Conservation (phyloP, 1,139 yeast genomes). For the Yamadazyma oceani region DNA sequence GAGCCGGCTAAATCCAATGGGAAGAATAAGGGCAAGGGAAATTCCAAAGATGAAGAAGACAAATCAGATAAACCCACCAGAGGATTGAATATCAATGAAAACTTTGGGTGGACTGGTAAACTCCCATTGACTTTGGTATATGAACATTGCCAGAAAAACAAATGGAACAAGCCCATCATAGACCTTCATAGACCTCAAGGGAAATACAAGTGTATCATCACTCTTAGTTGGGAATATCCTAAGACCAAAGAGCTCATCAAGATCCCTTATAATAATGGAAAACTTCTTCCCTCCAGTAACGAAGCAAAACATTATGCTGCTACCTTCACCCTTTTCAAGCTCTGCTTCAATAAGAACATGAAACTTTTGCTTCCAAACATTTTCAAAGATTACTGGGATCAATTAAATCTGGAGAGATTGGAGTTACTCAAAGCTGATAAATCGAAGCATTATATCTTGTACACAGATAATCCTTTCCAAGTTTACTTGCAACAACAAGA, state of each 20-base stretch:
- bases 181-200: conserved; percentile 58
- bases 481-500: conserved; percentile 42
- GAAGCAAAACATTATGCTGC: conserved; percentile 93
- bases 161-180: conserved; percentile 85
- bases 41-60: conserved; percentile 3
- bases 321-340: conserved; percentile 78
- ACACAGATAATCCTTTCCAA: conserved; percentile 71
- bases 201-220: conserved; percentile 62
- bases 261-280: conserved; percentile 63
- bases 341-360: conserved; percentile 77
- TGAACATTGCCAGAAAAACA: conserved; percentile 84
- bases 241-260: conserved; percentile 68
- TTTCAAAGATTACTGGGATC: conserved; percentile 77
- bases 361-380: conserved; percentile 85
- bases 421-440: conserved; percentile 45
- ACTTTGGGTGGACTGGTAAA: conserved; percentile 87
- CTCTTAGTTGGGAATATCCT: conserved; percentile 73
- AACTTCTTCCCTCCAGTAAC: conserved; percentile 69
- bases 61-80: conserved; percentile 32
- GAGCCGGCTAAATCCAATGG: conserved; percentile 4
- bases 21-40: conserved; percentile 7
- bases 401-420: conserved; percentile 60
- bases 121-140: conserved; percentile 83
- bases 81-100: conserved; percentile 47
- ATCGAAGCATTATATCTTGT: conserved; percentile 48